Conservation (phyloP, 176 grass and related monocot species). For the Musa itinerans region DNA sequence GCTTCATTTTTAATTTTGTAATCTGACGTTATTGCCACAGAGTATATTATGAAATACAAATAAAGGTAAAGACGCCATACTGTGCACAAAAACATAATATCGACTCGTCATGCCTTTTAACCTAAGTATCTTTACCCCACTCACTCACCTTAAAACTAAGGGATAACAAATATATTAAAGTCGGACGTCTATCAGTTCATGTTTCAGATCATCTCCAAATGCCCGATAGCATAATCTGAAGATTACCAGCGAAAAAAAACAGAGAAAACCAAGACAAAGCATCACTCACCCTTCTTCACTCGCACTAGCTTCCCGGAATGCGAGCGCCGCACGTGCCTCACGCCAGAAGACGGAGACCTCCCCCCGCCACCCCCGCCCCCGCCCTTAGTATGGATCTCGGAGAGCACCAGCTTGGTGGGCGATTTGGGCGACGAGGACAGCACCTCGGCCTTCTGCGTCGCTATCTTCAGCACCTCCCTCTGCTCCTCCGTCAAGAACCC, state of each 20-base stretch:
- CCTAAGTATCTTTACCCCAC: background rate
- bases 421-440: constrained; percentile 53
- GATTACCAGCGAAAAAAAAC: background rate
- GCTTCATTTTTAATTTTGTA: too few relatives aligned
- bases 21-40: background rate
- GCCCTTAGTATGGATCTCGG: constrained; percentile 45
- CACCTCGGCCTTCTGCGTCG: constrained; percentile 80
- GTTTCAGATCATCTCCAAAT: background rate
- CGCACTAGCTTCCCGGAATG: constrained; percentile 77
- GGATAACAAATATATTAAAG: background rate
- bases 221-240: background rate
- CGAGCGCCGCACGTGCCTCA: constrained; percentile 42
- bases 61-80: background rate
- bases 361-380: background rate
- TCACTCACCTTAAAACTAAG: background rate
- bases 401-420: constrained; percentile 46
- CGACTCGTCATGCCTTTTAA: background rate
- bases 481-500: constrained; percentile 87
- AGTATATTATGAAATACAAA: background rate
- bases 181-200: background rate
- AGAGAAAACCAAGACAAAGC: background rate
- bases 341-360: constrained; percentile 2
- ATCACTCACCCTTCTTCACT: constrained; percentile 82
- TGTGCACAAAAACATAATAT: background rate
- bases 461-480: constrained; percentile 74